Evolutionary conservation across 805 yeast species (phyloP).

Genomic region (Candida suzukii): DNA sequence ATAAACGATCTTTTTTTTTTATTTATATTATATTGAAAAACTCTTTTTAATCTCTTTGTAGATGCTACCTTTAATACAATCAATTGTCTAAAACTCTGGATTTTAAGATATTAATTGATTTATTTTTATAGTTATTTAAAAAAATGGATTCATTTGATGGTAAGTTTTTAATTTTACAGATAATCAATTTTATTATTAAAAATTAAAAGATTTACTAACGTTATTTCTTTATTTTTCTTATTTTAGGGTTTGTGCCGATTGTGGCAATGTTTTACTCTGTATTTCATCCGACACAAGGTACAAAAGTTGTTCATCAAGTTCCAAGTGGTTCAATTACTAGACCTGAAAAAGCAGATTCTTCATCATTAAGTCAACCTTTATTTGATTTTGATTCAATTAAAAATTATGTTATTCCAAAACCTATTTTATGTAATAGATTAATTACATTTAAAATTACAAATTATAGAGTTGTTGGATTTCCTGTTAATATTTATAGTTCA

Average conservation of each 20-base stretch:
- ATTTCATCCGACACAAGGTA: slow-evolving; percentile 94
- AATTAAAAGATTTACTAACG: background rate
- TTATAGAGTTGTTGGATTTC: slow-evolving; percentile 77
- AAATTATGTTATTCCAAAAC: slow-evolving; percentile 90
- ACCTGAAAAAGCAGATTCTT: slow-evolving; percentile 24
- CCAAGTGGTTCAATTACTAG: slow-evolving; percentile 66
- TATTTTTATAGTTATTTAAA: no score
- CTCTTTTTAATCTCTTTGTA: no score
- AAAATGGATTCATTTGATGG: background rate
- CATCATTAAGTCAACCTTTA: slow-evolving; percentile 31
- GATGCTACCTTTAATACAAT: no score
- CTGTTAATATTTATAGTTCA: slow-evolving; percentile 70
- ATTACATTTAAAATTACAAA: slow-evolving; percentile 66
- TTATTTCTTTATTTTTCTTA: background rate
- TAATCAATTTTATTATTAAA: background rate
- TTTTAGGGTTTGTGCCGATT: slow-evolving; percentile 76
- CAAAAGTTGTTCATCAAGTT: slow-evolving; percentile 85
- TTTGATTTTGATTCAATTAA: slow-evolving; percentile 81
- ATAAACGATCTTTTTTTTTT: no score
- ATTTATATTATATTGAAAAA: no score
- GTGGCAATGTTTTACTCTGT: slow-evolving; percentile 83
- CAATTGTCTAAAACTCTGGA: no score
- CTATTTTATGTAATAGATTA: slow-evolving; percentile 78
- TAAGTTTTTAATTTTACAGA: no score
- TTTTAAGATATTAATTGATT: no score